Evolutionary conservation across 306 rosid species (phyloP), one percentile per base, ranked within the genome.

Genomic region (Delonix regia): DNA sequence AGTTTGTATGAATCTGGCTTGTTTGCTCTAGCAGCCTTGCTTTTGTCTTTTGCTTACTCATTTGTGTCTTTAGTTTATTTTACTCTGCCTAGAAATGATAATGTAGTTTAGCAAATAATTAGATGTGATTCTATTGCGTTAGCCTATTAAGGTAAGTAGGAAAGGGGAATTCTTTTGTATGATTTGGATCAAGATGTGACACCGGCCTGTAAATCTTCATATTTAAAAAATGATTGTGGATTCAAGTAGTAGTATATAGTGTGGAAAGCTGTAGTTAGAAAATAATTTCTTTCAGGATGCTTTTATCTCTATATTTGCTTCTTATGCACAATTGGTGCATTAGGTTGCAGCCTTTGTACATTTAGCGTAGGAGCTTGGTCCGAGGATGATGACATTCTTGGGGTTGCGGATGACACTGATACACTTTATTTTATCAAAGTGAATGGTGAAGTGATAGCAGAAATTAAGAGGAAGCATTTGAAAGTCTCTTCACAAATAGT

Each of bases 331-430:
- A 34, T 69, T 83, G 76, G 73, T 82, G 82, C 74, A 65, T 77
- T 80, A 95, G 98, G 89, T 75, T 18, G 89, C 53, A 81, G 74
- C 79, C 79, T 82, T 78, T 76, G 91, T 86, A 87, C 97, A 69
- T 95, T 88, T 89, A 88, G 88, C 59, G 67, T 87, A 48, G 99
- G 99, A 80, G 80, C 92, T 73, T 95, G 98, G 98, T 95, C 99
- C 2, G 94, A 88, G 55, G 87, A 85, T 66, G 93, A 90, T 70
- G 90, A 90, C 59, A 71, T 93, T 89, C 97, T 95, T 67, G 98
- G 98, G 61, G 90, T 95, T 80, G 87, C 81, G 71, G 98, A 93
- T 73, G 93, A 95, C 41, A 78, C 76, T 48, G 91, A 89, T 81
- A 85, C 93, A 9, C 70, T 95, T 33, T 91, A 88, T 90, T 91